Evolutionary conservation across 2,329 filamentous ascomycete genomes (phyloP).

Genomic region (Ophiostoma sp.): DNA sequence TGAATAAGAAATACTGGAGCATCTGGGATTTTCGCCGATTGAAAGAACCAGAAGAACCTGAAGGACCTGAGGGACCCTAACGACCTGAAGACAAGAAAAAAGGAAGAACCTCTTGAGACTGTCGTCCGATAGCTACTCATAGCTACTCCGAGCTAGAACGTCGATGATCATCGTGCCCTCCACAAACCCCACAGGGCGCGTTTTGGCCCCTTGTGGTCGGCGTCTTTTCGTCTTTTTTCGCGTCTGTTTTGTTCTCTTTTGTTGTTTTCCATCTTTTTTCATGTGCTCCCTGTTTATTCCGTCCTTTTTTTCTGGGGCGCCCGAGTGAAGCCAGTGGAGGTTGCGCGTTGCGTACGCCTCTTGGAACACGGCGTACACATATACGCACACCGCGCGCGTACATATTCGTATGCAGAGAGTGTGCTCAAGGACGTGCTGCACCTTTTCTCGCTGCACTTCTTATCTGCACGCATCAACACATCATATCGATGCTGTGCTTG

Average conservation of each 20-base stretch:
- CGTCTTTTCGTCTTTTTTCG: neutral
- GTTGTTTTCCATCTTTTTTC: neutral
- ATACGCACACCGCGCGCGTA: neutral
- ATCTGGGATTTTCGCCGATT: neutral
- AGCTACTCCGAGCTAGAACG: neutral
- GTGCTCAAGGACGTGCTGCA: neutral
- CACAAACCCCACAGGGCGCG: neutral
- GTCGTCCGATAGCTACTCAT: neutral
- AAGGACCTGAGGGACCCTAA: neutral
- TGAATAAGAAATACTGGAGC: slow-evolving; percentile 11
- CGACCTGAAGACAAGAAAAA: neutral
- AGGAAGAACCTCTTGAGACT: neutral
- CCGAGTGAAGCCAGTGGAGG: neutral
- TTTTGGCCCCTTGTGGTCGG: neutral
- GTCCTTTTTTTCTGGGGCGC: neutral
- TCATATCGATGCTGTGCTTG: neutral
- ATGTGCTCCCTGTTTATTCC: neutral
- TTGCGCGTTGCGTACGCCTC: slow-evolving; percentile 12
- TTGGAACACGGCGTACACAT: neutral
- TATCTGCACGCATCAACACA: neutral
- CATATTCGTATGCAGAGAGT: neutral
- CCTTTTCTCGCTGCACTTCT: neutral
- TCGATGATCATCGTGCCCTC: neutral
- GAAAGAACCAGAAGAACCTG: neutral
- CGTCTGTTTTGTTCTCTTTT: neutral